Conservation (phyloP, 169 alveolate genomes). For the Babesia bovis region DNA sequence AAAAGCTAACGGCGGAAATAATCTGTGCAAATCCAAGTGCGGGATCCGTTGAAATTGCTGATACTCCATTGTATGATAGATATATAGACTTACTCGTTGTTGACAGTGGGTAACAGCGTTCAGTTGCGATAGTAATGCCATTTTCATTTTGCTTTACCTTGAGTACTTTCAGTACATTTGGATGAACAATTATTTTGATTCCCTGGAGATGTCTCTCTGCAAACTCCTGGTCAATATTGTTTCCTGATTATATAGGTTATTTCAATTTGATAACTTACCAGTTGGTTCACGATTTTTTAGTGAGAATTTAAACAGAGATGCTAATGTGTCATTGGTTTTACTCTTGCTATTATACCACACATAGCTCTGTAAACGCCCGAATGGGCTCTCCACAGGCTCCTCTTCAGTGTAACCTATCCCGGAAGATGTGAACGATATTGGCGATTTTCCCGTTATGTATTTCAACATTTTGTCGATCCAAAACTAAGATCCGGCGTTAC, state of each 20-base stretch:
- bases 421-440: conserved; percentile 20
- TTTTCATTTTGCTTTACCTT: conserved; percentile 66
- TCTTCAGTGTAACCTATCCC: conserved; percentile 38
- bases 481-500: background rate
- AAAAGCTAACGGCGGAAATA: conserved; percentile 62
- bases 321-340: conserved; percentile 21
- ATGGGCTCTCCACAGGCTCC: conserved; percentile 47
- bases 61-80: conserved; percentile 13
- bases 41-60: conserved; percentile 65
- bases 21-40: conserved; percentile 68
- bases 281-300: conserved; percentile 12
- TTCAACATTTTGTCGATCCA: conserved; percentile 32
- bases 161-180: conserved; percentile 69
- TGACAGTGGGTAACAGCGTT: conserved; percentile 70
- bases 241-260: conserved; percentile 12
- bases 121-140: conserved; percentile 73
- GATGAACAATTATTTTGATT: conserved; percentile 68
- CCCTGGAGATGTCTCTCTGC: conserved; percentile 60
- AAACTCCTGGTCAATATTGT: conserved; percentile 50
- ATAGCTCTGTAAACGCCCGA: conserved; percentile 53
- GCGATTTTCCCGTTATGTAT: conserved; percentile 32
- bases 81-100: conserved; percentile 43
- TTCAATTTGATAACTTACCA: background rate
- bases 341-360: conserved; percentile 47
- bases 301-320: conserved; percentile 42